Evolutionary conservation across 306 rosid species (phyloP).

Genomic region (Pyrus betulifolia): DNA sequence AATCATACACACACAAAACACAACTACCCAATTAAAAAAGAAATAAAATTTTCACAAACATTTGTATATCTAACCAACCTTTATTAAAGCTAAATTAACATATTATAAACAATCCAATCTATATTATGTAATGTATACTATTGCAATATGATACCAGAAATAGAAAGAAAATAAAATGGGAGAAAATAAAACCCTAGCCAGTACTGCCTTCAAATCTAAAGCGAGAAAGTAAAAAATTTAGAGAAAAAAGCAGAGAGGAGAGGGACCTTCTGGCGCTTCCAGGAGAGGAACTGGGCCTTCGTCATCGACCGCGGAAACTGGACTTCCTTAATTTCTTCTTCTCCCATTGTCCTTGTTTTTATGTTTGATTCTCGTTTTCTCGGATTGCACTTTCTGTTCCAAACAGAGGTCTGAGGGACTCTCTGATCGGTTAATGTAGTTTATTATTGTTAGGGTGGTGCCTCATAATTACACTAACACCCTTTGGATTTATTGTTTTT

Average conservation of each 20-base stretch:
- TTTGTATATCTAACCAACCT: neutral
- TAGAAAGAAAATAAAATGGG: neutral
- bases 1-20: too few relatives aligned
- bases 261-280: conserved; percentile 80
- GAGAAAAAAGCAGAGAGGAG: neutral
- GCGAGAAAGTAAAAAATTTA: neutral
- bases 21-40: neutral
- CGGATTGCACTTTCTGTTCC: neutral
- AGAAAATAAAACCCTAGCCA: neutral
- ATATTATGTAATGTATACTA: neutral
- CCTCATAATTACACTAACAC: too few relatives aligned
- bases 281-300: conserved; percentile 57
- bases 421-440: neutral
- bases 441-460: too few relatives aligned
- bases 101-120: neutral
- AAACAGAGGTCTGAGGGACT: neutral
- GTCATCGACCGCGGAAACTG: conserved; percentile 28
- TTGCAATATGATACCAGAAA: neutral
- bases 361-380: neutral
- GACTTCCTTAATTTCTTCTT: conserved; percentile 17
- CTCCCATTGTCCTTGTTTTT: conserved; percentile 28
- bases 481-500: too few relatives aligned
- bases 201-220: neutral
- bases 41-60: neutral
- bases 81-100: neutral